phyloP scores from a whole-genome alignment of 345 rosid species.

The Populus davidiana region DNA sequence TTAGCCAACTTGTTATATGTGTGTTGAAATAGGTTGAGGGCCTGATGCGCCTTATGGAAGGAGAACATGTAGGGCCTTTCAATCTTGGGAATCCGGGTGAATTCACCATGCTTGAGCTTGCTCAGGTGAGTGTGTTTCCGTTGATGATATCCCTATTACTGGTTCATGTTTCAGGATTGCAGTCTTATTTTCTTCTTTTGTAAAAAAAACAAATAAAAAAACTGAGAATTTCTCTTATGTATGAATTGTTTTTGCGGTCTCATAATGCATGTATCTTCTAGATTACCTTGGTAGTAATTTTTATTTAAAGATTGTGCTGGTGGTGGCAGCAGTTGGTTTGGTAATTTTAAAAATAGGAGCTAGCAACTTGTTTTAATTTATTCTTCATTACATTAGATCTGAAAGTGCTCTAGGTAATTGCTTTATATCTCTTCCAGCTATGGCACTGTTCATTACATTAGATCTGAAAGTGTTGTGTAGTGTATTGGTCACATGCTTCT shows the following conservation, averaged over 20 bases:
- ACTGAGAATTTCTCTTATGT: background rate
- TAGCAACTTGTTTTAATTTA: background rate
- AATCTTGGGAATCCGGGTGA: constrained; percentile 98
- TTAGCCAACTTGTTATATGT: background rate
- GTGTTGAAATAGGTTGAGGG: constrained; percentile 70
- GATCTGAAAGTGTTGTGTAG: background rate
- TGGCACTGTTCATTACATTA: background rate
- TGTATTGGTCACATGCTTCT: background rate
- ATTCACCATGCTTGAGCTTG: constrained; percentile 99
- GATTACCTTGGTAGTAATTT: background rate
- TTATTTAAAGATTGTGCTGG: background rate
- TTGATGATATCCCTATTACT: background rate
- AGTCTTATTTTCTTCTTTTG: background rate
- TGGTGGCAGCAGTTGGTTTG: background rate
- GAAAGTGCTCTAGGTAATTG: background rate
- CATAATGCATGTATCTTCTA: background rate
- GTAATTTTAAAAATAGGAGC: background rate
- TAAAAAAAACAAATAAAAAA: background rate
- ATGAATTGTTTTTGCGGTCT: background rate
- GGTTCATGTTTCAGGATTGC: background rate
- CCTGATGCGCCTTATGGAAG: constrained; percentile 90
- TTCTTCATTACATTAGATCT: background rate
- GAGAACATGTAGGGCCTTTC: constrained; percentile 93
- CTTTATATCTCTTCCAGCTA: background rate
- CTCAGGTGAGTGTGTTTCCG: constrained; percentile 47